Base-by-base conservation (phyloP, 106 monocot genomes). In the Acorus gramineus region DNA sequence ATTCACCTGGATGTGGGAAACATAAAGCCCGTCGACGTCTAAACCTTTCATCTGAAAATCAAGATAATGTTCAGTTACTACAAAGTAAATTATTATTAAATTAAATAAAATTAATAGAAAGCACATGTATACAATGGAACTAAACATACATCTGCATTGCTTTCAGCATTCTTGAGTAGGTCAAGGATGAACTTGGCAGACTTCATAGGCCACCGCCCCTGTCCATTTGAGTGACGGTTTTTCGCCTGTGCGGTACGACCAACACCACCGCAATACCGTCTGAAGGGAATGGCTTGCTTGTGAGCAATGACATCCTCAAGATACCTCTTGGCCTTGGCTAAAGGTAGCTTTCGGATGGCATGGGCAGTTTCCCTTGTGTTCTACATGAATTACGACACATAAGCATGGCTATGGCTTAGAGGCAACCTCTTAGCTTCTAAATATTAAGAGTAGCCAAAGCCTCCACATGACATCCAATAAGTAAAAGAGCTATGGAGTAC, bases 1-100 rank as follows among this genome's bases (percentile, higher is more conserved):
- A 53, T 91, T 91, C 46, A 86, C 90, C 61, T 92, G 91, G 42
- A 86, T 79, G 74, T 92, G 91, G 9, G 91, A 86, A 7, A 92
- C 60, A 58, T 72, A 80, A 47, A 92, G 86, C 3, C 78, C 55
- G 75, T 92, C 91, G 8, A 92, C 91, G 73, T 92, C 86, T 66
- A 92, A 69, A 2, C 91, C 91, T 64, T 92, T 92, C 2, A 92
- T 85, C 89, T 90, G 49, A 2, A 72, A 44, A 47, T 58, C 8
- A 3, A 14, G 42, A 47, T 7, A 44, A 44, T 14, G 14, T 6
- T 50, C n/a, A 8, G 6, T 12, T 6, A 7, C 14, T 28, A 28
- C 28, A 28, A 49, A 56, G 49, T 13, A 1, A 12, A 2, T 2
- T 11, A 2, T 42, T 3, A 11, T 13, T 4, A 4, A 3, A 11